These are phyloP conservation scores for Chlamydomonas sphaeroides DNA, from an alignment of 139 green algal species.

Conservation along the genomic window DNA sequence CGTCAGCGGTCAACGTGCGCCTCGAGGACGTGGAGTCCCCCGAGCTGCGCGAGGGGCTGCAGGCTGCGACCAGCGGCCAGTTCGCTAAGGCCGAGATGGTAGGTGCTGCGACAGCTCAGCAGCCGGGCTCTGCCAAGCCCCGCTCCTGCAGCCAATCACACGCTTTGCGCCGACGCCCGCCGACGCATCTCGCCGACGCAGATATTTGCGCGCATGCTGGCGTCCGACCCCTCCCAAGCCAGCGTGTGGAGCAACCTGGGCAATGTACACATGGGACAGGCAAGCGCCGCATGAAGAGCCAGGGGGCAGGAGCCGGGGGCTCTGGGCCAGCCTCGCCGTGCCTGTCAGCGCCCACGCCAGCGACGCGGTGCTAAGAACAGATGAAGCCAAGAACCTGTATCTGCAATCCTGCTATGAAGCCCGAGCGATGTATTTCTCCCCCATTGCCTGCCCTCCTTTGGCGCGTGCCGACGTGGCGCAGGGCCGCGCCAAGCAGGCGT, in stretches of 20 bases:
- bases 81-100: slow-evolving; percentile 16
- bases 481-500: slow-evolving; percentile 29
- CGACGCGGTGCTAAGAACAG: too few relatives aligned
- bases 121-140: neutral
- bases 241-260: slow-evolving; percentile 39
- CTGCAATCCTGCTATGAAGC: too few relatives aligned
- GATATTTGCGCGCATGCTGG: slow-evolving; percentile 19
- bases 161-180: too few relatives aligned
- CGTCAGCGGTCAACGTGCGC: neutral
- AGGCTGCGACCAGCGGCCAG: slow-evolving; percentile 15
- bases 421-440: too few relatives aligned
- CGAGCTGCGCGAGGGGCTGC: neutral
- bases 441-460: too few relatives aligned
- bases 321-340: too few relatives aligned
- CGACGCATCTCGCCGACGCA: neutral
- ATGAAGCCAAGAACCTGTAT: too few relatives aligned
- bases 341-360: too few relatives aligned
- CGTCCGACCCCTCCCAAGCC: slow-evolving; percentile 5
- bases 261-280: slow-evolving; percentile 39
- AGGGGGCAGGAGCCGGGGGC: too few relatives aligned
- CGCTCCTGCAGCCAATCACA: too few relatives aligned
- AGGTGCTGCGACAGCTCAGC: neutral
- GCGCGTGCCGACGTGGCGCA: too few relatives aligned
- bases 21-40: slow-evolving; percentile 12
- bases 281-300: too few relatives aligned